Evolutionary conservation across 345 rosid genomes (phyloP).

Genomic region (Murraya paniculata): DNA sequence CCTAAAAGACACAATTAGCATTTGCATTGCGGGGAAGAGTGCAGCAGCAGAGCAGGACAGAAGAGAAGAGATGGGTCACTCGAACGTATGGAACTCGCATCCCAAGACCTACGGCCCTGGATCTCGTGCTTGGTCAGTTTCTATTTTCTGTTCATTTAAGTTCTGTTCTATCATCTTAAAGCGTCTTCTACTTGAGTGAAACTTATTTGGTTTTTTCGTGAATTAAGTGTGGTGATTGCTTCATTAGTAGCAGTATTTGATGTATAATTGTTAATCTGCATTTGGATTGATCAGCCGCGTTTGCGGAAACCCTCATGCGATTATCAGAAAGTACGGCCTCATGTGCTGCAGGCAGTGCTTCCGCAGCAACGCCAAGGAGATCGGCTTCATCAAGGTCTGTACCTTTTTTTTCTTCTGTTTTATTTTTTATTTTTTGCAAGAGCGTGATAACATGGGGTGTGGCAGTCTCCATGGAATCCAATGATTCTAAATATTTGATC

Average conservation of each 20-base stretch:
- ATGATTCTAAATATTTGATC: background rate
- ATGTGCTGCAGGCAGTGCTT: slow-evolving; percentile 45
- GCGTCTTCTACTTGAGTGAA: too few species aligned
- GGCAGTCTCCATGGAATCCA: background rate
- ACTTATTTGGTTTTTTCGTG: too few species aligned
- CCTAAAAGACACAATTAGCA: background rate
- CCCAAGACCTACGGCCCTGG: slow-evolving; percentile 22
- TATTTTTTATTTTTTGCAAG: background rate
- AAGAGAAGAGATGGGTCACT: slow-evolving; percentile 10
- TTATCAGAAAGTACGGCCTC: slow-evolving; percentile 34
- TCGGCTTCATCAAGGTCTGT: slow-evolving; percentile 36
- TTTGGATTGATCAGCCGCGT: slow-evolving; percentile 29
- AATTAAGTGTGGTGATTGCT: too few species aligned
- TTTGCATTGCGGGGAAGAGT: background rate
- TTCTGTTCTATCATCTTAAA: background rate
- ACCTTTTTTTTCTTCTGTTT: too few species aligned
- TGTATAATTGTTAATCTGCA: background rate
- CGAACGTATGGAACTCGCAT: slow-evolving; percentile 18
- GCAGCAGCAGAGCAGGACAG: background rate
- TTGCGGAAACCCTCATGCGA: slow-evolving; percentile 36
- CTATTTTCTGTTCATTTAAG: background rate
- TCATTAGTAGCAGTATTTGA: background rate
- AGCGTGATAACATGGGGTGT: too few species aligned
- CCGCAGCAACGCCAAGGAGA: slow-evolving; percentile 41
- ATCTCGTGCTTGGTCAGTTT: slow-evolving; percentile 15